A percentile compares a stretch with the other conserved stretches of the same genome.
These are phyloP conservation scores for Monosporozyma unispora DNA, from an alignment of 805 yeast species.

Conservation along the genomic window DNA sequence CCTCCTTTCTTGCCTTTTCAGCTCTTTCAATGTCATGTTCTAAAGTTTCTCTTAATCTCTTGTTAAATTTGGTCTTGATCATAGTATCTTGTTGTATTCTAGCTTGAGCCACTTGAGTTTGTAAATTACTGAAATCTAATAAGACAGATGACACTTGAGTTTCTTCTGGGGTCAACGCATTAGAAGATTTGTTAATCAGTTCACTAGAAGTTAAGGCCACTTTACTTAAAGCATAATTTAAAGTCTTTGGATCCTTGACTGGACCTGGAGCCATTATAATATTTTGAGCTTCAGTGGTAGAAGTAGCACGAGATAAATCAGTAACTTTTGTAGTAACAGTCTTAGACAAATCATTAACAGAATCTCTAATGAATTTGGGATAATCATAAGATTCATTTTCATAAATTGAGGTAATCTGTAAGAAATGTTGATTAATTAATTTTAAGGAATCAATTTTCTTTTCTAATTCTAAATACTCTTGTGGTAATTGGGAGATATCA, in stretches of 20 bases:
- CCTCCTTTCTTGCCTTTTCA: constrained; percentile 58
- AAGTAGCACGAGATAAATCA: constrained; percentile 60
- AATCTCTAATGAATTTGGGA: constrained; percentile 64
- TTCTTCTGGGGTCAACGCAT: constrained; percentile 25
- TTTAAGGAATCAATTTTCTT: constrained; percentile 64
- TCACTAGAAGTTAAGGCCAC: constrained; percentile 47
- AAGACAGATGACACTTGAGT: constrained; percentile 44
- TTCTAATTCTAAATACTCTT: constrained; percentile 70
- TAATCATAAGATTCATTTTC: constrained; percentile 77
- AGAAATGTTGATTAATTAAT: constrained; percentile 50
- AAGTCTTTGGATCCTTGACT: constrained; percentile 60
- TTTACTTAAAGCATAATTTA: constrained; percentile 72
- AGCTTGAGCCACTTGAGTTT: constrained; percentile 71
- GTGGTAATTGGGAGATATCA: constrained; percentile 77
- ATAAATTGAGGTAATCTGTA: constrained; percentile 46
- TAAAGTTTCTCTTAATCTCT: constrained; percentile 53
- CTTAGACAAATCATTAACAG: constrained; percentile 65
- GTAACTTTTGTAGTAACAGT: constrained; percentile 54
- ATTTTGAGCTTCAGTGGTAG: constrained; percentile 77
- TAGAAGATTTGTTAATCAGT: constrained; percentile 18
- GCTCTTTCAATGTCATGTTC: constrained; percentile 54
- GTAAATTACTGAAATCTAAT: constrained; percentile 56
- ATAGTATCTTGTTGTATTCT: constrained; percentile 74
- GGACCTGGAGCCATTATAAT: constrained; percentile 44
- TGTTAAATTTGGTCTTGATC: constrained; percentile 61